phyloP scores from a whole-genome alignment of 257 asterid genomes.

The Rauvolfia tetraphylla region DNA sequence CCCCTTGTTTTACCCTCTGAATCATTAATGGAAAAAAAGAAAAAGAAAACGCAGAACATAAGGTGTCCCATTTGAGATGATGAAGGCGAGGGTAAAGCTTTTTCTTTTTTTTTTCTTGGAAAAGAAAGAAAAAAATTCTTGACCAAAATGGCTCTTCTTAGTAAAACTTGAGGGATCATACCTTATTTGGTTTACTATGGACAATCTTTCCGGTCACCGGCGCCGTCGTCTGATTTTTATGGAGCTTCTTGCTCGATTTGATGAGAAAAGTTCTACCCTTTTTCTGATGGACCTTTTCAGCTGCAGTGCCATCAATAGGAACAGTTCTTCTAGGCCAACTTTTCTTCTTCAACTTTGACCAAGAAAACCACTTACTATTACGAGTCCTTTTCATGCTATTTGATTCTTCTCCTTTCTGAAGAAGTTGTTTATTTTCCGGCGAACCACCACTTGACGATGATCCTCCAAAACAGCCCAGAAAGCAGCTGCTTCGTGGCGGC shows the following conservation, averaged over 20 bases:
- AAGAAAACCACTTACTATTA: neutral
- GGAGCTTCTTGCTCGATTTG: neutral
- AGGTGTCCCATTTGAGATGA: no score
- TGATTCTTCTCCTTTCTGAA: neutral
- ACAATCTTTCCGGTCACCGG: neutral
- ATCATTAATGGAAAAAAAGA: no score
- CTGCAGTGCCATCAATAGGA: neutral
- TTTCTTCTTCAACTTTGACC: neutral
- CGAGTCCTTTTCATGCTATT: neutral
- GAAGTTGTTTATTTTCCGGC: neutral
- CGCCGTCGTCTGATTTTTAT: neutral
- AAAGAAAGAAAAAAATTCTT: neutral
- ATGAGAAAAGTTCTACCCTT: neutral
- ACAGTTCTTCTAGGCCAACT: neutral
- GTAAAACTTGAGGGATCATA: neutral
- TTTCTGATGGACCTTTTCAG: neutral
- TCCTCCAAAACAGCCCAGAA: neutral
- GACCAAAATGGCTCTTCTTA: neutral
- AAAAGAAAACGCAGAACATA: no score
- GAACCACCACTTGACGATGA: neutral
- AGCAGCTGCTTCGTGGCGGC: neutral
- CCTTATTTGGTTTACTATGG: neutral
- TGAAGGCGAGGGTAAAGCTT: no score
- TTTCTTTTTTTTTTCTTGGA: no score
- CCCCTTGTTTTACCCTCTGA: no score